Percentiles rank a stretch among this genome's conserved stretches.
Evolutionary conservation across 805 yeast genomes (phyloP).

Genomic region (Sugiyamaella americana): DNA sequence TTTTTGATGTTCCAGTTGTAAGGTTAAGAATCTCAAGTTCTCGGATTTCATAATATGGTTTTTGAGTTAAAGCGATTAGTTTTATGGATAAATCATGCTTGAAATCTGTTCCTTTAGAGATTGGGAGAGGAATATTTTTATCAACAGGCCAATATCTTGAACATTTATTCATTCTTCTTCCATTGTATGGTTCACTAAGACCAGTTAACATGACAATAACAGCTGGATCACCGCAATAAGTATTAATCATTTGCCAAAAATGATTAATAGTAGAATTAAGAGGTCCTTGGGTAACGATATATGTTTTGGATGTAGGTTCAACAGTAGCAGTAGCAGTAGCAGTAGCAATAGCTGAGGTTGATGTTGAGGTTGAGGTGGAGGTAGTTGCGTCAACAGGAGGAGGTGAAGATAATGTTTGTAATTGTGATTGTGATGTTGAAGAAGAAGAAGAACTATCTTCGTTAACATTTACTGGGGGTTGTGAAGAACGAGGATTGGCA

Average conservation of each 20-base stretch:
- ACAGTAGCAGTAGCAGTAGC: conserved; percentile 27
- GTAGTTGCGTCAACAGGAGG: no score
- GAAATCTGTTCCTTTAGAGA: conserved; percentile 11
- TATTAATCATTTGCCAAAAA: conserved; percentile 73
- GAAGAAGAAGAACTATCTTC: background rate
- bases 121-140: background rate
- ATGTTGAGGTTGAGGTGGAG: no score
- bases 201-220: conserved; percentile 73
- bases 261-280: conserved; percentile 64
- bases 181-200: conserved; percentile 45
- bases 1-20: conserved; percentile 17
- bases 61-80: background rate
- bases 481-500: no score
- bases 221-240: conserved; percentile 61
- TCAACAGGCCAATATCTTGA: conserved; percentile 74
- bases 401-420: background rate
- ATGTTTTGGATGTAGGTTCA: conserved; percentile 26
- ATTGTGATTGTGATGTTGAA: background rate
- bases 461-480: background rate
- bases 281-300: conserved; percentile 90
- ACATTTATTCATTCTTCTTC: conserved; percentile 68
- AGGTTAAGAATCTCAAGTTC: conserved; percentile 9
- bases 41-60: conserved; percentile 13
- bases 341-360: background rate
- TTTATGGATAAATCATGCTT: conserved; percentile 8